Percentiles rank a stretch among this genome's conserved stretches.
Conservation (phyloP, 2,329 filamentous ascomycete genomes). For the Aspergillus pseudoterreus region DNA sequence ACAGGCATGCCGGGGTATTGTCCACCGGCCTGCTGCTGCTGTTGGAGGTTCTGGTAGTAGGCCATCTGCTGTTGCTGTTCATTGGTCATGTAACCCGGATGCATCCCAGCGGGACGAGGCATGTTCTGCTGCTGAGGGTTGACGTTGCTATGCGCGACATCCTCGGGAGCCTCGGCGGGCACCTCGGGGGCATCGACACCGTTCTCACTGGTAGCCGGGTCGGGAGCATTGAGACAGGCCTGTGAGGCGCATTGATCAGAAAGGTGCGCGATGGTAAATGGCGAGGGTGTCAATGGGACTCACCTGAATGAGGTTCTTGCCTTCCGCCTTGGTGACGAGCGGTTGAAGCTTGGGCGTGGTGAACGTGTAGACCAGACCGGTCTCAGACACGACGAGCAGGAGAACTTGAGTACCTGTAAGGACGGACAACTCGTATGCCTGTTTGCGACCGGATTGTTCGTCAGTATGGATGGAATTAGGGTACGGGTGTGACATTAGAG, state of each 20-base stretch:
- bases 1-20: conserved; percentile 73
- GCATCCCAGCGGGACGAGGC: conserved; percentile 63
- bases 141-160: conserved; percentile 72
- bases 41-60: conserved; percentile 78
- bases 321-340: conserved; percentile 95
- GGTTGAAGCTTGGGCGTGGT: conserved; percentile 98
- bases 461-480: conserved; percentile 10
- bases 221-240: conserved; percentile 95
- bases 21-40: conserved; percentile 62
- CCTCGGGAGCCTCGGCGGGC: conserved; percentile 81
- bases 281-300: conserved; percentile 23
- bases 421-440: conserved; percentile 97
- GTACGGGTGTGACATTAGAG: background rate
- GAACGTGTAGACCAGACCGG: conserved; percentile 95
- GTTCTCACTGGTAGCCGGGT: conserved; percentile 80
- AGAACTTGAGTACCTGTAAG: conserved; percentile 97
- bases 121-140: conserved; percentile 66
- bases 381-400: conserved; percentile 93
- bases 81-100: conserved; percentile 65
- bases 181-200: conserved; percentile 72
- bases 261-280: background rate
- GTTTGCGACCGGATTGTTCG: conserved; percentile 17
- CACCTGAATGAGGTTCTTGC: conserved; percentile 99
- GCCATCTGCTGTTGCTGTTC: conserved; percentile 71
- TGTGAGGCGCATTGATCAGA: conserved; percentile 40